phyloP scores from a whole-genome alignment of 768 basidiomycete genomes.

The Arthromyces matolae region DNA sequence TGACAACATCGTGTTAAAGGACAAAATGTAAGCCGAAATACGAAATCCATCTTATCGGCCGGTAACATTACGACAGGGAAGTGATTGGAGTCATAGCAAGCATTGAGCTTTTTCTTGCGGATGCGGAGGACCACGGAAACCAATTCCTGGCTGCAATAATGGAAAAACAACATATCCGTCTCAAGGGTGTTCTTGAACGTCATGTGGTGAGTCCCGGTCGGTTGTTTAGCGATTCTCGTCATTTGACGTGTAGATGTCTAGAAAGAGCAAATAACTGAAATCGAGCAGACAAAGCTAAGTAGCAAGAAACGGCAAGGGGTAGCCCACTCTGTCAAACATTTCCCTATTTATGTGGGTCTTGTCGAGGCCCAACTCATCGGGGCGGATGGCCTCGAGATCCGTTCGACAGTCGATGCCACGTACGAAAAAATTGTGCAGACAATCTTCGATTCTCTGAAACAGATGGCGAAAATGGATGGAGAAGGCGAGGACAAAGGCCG shows the following conservation, averaged over 20 bases:
- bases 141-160: conserved; percentile 68
- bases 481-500: conserved; percentile 96
- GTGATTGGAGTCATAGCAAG: conserved; percentile 77
- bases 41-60: conserved; percentile 4
- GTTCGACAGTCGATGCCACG: conserved; percentile 69
- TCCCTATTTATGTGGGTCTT: conserved; percentile 81
- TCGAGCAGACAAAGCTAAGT: conserved; percentile 88
- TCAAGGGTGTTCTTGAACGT: conserved; percentile 74
- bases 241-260: conserved; percentile 24
- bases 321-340: conserved; percentile 87
- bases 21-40: conserved; percentile 56
- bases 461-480: conserved; percentile 93
- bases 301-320: conserved; percentile 93
- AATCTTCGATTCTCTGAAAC: conserved; percentile 92
- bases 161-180: conserved; percentile 77
- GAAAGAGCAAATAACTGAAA: conserved; percentile 83
- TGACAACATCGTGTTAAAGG: conserved; percentile 71
- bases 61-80: conserved; percentile 49
- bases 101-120: conserved; percentile 71
- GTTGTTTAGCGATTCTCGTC: neutral
- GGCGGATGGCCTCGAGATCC: conserved; percentile 72
- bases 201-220: conserved; percentile 51
- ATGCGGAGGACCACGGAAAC: conserved; percentile 78
- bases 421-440: conserved; percentile 86
- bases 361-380: conserved; percentile 83